phyloP scores from a whole-genome alignment of 768 basidiomycete species.

The Russula brevipes region DNA sequence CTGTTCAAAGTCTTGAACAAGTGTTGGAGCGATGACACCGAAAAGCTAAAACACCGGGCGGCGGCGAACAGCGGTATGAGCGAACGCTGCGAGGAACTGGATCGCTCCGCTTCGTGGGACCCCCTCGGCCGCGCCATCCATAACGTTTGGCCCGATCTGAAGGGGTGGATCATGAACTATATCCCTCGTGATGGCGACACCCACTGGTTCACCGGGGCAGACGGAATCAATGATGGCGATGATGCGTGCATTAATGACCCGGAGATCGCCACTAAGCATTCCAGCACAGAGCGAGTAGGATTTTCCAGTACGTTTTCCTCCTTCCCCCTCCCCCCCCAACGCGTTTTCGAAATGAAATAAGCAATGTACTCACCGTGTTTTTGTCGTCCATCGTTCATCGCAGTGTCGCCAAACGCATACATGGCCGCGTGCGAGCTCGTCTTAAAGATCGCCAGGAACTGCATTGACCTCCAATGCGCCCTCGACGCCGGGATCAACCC shows the following conservation, averaged over 20 bases:
- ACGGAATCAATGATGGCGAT: not conserved
- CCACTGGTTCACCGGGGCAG: not conserved
- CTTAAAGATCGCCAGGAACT: not conserved
- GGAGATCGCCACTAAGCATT: not conserved
- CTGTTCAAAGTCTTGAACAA: not conserved
- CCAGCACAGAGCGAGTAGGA: not conserved
- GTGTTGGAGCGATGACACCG: not conserved
- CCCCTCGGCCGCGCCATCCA: not conserved
- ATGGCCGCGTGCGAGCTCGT: not conserved
- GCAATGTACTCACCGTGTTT: no score
- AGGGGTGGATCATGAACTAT: conserved; percentile 7
- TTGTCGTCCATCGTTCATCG: no score
- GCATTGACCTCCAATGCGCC: not conserved
- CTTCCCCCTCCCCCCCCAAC: not conserved
- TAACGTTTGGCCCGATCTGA: not conserved
- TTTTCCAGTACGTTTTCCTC: conserved; percentile 5
- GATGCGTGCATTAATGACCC: not conserved
- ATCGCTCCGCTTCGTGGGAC: not conserved
- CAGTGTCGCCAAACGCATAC: no score
- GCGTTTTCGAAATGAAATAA: no score
- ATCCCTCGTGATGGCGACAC: not conserved
- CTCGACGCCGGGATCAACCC: not conserved
- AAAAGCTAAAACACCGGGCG: not conserved
- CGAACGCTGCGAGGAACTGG: not conserved
- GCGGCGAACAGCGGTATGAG: not conserved